Evolutionary conservation across 2,329 filamentous ascomycete genomes (phyloP).

Genomic region (Penicillium janthinellum): DNA sequence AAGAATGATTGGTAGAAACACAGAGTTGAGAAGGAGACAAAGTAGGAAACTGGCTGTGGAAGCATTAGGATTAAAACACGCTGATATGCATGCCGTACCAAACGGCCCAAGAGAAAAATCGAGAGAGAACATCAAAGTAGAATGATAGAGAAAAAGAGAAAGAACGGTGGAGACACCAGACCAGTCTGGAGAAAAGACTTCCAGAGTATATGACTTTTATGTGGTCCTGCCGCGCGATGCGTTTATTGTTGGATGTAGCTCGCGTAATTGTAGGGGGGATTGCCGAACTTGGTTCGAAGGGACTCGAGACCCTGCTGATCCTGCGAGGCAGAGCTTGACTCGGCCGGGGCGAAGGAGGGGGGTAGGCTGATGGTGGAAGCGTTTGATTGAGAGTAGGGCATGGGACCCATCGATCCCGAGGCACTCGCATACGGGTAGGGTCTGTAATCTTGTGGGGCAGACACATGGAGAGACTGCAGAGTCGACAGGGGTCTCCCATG

Average conservation of each 20-base stretch:
- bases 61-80: constrained; percentile 28
- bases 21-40: constrained; percentile 4
- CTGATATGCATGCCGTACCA: constrained; percentile 13
- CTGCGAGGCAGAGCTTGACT: constrained; percentile 26
- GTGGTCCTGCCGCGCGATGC: constrained; percentile 13
- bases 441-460: constrained; percentile 39
- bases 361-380: constrained; percentile 41
- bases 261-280: constrained; percentile 35
- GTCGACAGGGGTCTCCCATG: constrained; percentile 32
- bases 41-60: constrained; percentile 16
- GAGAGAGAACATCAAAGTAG: constrained; percentile 1
- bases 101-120: not conserved
- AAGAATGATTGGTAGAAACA: constrained; percentile 3
- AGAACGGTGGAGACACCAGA: constrained; percentile 14
- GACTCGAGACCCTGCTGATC: constrained; percentile 30
- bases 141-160: constrained; percentile 5
- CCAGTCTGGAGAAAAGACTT: constrained; percentile 6
- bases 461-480: constrained; percentile 37
- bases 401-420: constrained; percentile 31
- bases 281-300: constrained; percentile 31
- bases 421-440: constrained; percentile 34
- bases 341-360: constrained; percentile 35
- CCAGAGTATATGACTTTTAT: constrained; percentile 4
- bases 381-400: constrained; percentile 38
- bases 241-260: constrained; percentile 31